Evolutionary conservation across 1,139 yeast genomes (phyloP).

Genomic region (Suhomyces choctaworum): DNA sequence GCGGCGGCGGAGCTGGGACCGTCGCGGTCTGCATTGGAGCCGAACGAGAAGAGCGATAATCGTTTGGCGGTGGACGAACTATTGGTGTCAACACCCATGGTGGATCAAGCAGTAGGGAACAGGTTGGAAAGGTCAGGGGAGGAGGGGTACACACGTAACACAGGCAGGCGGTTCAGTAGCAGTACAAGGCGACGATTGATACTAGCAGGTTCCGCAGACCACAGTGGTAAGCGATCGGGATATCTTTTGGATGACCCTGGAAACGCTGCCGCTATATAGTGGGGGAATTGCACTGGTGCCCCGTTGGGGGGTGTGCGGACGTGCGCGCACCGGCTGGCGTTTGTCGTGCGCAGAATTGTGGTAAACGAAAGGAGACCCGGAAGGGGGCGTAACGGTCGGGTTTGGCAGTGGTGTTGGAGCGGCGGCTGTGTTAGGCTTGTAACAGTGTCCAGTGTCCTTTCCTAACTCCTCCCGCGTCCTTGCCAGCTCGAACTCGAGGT

Average conservation of each 20-base stretch:
- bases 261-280: slow-evolving; percentile 7
- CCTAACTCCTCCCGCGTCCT: too few species aligned
- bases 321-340: slow-evolving; percentile 3
- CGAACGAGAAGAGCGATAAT: slow-evolving; percentile 15
- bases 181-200: not conserved
- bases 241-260: slow-evolving; percentile 3
- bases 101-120: too few species aligned
- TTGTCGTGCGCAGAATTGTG: slow-evolving; percentile 10
- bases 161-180: not conserved
- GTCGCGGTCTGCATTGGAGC: slow-evolving; percentile 8
- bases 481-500: too few species aligned
- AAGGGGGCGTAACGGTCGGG: slow-evolving; percentile 3
- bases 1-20: slow-evolving; percentile 8
- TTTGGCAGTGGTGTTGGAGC: not conserved
- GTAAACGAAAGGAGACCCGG: too few species aligned
- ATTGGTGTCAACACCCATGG: slow-evolving; percentile 2
- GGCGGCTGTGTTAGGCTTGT: too few species aligned
- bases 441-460: too few species aligned
- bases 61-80: slow-evolving; percentile 9
- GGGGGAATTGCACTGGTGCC: slow-evolving; percentile 6
- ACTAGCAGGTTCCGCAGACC: too few species aligned
- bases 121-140: too few species aligned
- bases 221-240: not conserved
- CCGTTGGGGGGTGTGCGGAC: slow-evolving; percentile 7
- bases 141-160: not conserved